Evolutionary conservation across 1,284 basidiomycete species (phyloP), one percentile per base, ranked within the genome.

Genomic region (Ganoderma lingzhi): DNA sequence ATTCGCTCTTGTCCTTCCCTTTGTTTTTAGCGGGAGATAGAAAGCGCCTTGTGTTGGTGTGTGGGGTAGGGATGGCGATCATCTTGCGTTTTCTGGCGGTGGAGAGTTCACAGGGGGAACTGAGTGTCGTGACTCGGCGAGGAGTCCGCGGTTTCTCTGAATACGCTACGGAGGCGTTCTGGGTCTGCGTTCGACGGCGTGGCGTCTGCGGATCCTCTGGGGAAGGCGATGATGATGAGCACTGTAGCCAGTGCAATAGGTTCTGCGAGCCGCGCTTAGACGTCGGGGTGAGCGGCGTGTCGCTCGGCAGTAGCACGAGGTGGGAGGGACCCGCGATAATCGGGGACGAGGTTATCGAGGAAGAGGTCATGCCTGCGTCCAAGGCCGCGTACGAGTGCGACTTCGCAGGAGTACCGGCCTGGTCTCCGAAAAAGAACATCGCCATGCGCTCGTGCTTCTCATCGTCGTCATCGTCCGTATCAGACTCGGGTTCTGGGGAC

Each of bases 401-500:
- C 59, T 62, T 30, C 23, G 71, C 62, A 0, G 72, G 65, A 6
- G 73, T 64, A 19, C 69, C 71, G 3, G 66, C 69, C 35, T 71
- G 65, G 19, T 67, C 66, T 10, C 71, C 75, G 56, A 76, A 79
- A 2, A 78, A 61, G 35, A 69, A 67, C 9, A 74, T 71, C 5
- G 75, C 77, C 0, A 77, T 73, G 45, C 67, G 42, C 9, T 68
- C 73, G 41, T 73, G 71, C 10, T 69, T 72, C 6, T 75, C 71
- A 6, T 67, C 67, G 15, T 73, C 73, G 9, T 72, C 73, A 56
- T 76, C 74, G 42, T 74, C 72, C 14, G 76, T 71, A 35, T 78
- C 76, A 12, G 76, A 76, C 32, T 79, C 78, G 19, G 71, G 71
- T 39, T 74, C 72, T 42, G 76, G 76, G 6, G 73, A 74, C 14